Conservation (phyloP, 306 rosid genomes). For the Cicer cuneatum region DNA sequence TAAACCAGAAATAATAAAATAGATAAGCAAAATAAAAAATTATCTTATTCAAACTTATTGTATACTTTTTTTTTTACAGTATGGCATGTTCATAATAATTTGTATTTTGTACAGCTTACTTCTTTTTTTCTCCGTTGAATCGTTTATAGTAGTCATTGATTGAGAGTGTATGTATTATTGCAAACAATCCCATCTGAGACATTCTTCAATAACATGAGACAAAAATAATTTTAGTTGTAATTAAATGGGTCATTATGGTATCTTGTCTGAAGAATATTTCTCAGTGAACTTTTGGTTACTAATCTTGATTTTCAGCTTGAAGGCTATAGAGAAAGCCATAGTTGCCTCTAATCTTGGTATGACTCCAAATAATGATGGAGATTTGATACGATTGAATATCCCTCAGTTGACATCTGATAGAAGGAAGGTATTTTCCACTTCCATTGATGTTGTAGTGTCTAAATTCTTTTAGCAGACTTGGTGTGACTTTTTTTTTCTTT, state of each 20-base stretch:
- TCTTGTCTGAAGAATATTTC: slow-evolving; percentile 21
- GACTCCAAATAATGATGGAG: slow-evolving; percentile 98
- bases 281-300: slow-evolving; percentile 41
- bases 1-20: slow-evolving; percentile 35
- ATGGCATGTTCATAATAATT: slow-evolving; percentile 13
- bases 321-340: slow-evolving; percentile 94
- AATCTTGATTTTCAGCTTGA: slow-evolving; percentile 67
- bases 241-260: slow-evolving; percentile 9
- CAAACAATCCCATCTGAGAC: slow-evolving; percentile 16
- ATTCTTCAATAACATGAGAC: slow-evolving; percentile 6
- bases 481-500: not conserved
- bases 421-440: slow-evolving; percentile 72
- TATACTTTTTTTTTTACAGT: not conserved
- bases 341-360: slow-evolving; percentile 83
- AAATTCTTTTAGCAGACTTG: slow-evolving; percentile 18
- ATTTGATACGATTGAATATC: slow-evolving; percentile 72
- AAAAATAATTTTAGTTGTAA: slow-evolving; percentile 3
- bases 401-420: slow-evolving; percentile 93
- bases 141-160: not conserved
- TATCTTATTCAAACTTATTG: slow-evolving; percentile 35
- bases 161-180: slow-evolving; percentile 1
- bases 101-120: slow-evolving; percentile 1
- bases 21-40: slow-evolving; percentile 9
- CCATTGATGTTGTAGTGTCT: slow-evolving; percentile 30
- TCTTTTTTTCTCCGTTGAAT: not conserved